Evolutionary conservation across 225 moss, liverwort and hornwort species (phyloP).

Genomic region (Takakia lepidozioides): DNA sequence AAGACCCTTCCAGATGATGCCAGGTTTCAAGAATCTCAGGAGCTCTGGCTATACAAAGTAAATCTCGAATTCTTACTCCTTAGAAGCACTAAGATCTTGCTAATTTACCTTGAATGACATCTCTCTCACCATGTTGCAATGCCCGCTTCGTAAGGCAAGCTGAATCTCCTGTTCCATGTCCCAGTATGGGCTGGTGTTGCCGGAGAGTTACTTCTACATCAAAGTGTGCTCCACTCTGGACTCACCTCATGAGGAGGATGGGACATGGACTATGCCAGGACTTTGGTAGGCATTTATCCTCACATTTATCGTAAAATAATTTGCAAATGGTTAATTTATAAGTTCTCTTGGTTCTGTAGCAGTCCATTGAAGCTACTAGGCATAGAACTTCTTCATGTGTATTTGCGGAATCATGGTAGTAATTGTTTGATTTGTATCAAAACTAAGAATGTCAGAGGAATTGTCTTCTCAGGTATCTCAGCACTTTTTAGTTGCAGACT

Average conservation of each 20-base stretch:
- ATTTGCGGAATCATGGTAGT: too few relatives aligned
- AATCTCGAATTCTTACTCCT: background rate
- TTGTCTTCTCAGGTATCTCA: slow-evolving; percentile 1
- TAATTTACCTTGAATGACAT: background rate
- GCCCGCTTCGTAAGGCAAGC: too few relatives aligned
- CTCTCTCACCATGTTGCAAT: too few relatives aligned
- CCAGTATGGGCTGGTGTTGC: slow-evolving; percentile 2
- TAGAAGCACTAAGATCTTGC: background rate
- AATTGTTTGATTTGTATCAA: too few relatives aligned
- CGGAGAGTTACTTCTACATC: slow-evolving; percentile 3
- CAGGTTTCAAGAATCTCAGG: background rate
- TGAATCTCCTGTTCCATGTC: too few relatives aligned
- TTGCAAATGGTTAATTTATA: too few relatives aligned
- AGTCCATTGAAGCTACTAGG: too few relatives aligned
- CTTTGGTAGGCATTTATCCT: background rate
- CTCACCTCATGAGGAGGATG: background rate
- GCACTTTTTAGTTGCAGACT: background rate
- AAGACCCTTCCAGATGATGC: background rate
- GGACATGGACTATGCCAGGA: too few relatives aligned
- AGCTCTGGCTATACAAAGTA: slow-evolving; percentile 1
- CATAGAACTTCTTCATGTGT: too few relatives aligned
- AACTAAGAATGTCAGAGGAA: too few relatives aligned
- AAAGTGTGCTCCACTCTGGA: slow-evolving; percentile 4
- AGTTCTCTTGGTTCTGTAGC: background rate
- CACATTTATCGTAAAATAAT: too few relatives aligned